phyloP scores from a whole-genome alignment of 2,329 filamentous ascomycete species.

The Daldinia eschscholtzii region DNA sequence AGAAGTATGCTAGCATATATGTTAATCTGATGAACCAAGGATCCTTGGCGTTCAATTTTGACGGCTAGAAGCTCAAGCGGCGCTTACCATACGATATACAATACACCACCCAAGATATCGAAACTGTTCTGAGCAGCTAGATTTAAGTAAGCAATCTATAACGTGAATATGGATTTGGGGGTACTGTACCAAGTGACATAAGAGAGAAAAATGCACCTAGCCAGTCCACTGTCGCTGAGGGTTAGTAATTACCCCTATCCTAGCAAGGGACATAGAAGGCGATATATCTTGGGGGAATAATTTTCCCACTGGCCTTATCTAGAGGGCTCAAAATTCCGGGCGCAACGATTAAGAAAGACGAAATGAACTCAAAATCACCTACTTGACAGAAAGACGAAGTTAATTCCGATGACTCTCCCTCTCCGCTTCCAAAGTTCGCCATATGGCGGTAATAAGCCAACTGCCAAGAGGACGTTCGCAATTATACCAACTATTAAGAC shows the following conservation, averaged over 20 bases:
- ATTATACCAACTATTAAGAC: conserved; percentile 68
- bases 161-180: neutral
- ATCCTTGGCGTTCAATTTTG: too few relatives aligned
- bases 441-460: conserved; percentile 71
- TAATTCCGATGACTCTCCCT: conserved; percentile 72
- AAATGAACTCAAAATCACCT: neutral
- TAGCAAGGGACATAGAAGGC: neutral
- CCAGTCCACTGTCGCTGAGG: conserved; percentile 61
- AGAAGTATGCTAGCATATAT: conserved; percentile 61
- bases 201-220: conserved; percentile 73
- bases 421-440: conserved; percentile 71
- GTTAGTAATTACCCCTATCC: neutral
- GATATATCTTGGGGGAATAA: neutral
- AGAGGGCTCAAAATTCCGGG: neutral
- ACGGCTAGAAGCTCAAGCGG: conserved; percentile 38
- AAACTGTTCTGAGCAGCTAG: conserved; percentile 70
- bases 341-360: neutral
- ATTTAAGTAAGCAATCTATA: conserved; percentile 53
- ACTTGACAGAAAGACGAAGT: conserved; percentile 67
- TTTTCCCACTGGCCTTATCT: neutral
- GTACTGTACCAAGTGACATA: conserved; percentile 66
- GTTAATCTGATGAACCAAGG: conserved; percentile 17
- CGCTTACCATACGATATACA: conserved; percentile 72
- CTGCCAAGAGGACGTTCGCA: conserved; percentile 67
- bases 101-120: conserved; percentile 69